A percentile compares a stretch with the other conserved stretches of the same genome.
Conservation (phyloP, 352 stramenopile genomes). For the Pythium phragmiticola region DNA sequence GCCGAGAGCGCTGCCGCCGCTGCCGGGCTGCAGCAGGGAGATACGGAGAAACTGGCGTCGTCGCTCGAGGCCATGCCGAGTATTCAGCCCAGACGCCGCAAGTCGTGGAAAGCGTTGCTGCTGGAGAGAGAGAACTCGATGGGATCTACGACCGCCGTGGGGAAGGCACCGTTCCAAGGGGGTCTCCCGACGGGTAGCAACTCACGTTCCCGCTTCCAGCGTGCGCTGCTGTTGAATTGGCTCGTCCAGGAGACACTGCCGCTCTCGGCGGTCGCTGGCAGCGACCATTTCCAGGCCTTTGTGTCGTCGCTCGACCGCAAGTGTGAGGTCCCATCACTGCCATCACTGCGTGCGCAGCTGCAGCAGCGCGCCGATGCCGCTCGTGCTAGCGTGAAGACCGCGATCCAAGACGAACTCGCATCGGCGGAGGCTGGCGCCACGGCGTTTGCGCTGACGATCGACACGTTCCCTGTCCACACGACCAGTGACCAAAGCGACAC, state of each 20-base stretch:
- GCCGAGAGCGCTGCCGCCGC: background rate
- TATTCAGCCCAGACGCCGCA: conserved; percentile 12
- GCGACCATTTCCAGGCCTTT: conserved; percentile 16
- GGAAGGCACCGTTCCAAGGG: background rate
- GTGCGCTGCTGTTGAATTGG: conserved; percentile 18
- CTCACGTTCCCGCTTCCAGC: conserved; percentile 8
- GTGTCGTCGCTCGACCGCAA: conserved; percentile 10
- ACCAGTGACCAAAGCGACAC: background rate
- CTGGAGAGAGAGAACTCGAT: conserved; percentile 12
- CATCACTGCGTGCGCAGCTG: background rate
- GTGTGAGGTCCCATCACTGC: conserved; percentile 6
- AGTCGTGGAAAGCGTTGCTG: conserved; percentile 18
- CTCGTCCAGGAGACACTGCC: conserved; percentile 13
- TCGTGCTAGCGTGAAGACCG: background rate
- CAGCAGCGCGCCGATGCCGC: conserved; percentile 2
- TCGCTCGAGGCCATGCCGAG: background rate
- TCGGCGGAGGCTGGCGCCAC: background rate
- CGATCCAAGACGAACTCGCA: conserved; percentile 9
- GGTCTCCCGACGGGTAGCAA: background rate
- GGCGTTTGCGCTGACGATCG: conserved; percentile 10
- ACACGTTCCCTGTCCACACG: conserved; percentile 9
- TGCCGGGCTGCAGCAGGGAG: too few relatives aligned
- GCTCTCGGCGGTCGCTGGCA: conserved; percentile 2
- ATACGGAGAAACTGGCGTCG: background rate
- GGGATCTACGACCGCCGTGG: background rate